Evolutionary conservation across 495 filamentous ascomycete species (phyloP), one percentile per base, ranked within the genome.

Genomic region (Aspergillus avenaceus): DNA sequence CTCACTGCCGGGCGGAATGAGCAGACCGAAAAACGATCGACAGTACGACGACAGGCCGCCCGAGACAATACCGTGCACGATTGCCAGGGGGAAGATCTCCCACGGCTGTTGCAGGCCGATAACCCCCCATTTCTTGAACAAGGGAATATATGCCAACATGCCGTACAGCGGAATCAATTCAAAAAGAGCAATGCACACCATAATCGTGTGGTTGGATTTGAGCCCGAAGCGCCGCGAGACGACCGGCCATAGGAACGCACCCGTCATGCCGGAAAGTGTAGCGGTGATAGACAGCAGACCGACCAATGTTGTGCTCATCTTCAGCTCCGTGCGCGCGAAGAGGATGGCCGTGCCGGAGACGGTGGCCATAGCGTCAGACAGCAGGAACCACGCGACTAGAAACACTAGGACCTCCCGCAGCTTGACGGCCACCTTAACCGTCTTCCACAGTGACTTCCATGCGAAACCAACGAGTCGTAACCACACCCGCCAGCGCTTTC

Each of bases 321-420:
- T 75, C 4, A 96, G 78, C 49, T 89, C 81, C 0, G 90, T 96
- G 60, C 93, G 93, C 14, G 89, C 91, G 58, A 91, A 96, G 4
- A 96, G 77, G 23, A 96, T 86, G n/a, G 91, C 91, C 3, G 90
- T 95, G 2, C 87, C 90, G 8, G 87, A 91, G 3, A 91, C 88
- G 0, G 91, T 96, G 14, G 91, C 91, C 50, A 96, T 87, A 28
- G 85, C 88, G 52, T 96, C 91, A 9, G 84, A 88, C 0, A 96
- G 75, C 31, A 96, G 71, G 65, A 96, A 96, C 91, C 91, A 96
- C 3, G 87, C 88, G 3, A 78, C 79, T 5, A 95, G 76, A 62
- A 96, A 96, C 22, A 95, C 72, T 16, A 90, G 65, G 23, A 95
- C 83, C 60, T 96, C 88, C 38, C 86, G 79, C 12, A 95, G 77